Evolutionary conservation across 768 basidiomycete genomes (phyloP).

Genomic region (Leccinum fibrillosum): DNA sequence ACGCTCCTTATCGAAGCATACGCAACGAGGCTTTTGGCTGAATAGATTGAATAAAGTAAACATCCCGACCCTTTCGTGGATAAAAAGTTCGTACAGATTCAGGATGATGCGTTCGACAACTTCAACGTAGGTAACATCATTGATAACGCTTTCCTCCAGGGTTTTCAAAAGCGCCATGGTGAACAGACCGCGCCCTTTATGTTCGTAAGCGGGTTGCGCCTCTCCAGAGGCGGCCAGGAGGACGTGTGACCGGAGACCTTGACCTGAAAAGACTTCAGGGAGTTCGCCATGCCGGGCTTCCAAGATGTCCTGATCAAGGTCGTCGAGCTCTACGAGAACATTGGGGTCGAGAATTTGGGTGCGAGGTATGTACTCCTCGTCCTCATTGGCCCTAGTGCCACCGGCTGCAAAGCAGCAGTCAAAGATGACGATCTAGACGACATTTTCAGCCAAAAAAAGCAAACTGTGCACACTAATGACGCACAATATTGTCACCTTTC

Average conservation of each 20-base stretch:
- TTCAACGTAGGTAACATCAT: slow-evolving; percentile 24
- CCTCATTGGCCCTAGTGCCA: slow-evolving; percentile 22
- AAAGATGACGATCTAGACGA: slow-evolving; percentile 39
- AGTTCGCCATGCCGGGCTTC: slow-evolving; percentile 9
- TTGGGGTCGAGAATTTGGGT: not conserved
- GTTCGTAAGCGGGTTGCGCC: slow-evolving; percentile 31
- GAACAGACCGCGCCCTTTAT: slow-evolving; percentile 21
- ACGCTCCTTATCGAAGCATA: slow-evolving; percentile 20
- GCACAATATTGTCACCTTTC: slow-evolving; percentile 44
- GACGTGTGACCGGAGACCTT: slow-evolving; percentile 36
- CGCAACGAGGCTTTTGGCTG: slow-evolving; percentile 31
- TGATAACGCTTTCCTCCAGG: slow-evolving; percentile 3
- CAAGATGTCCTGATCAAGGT: slow-evolving; percentile 29
- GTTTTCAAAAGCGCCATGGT: slow-evolving; percentile 20
- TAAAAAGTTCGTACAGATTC: slow-evolving; percentile 1
- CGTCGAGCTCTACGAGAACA: not conserved
- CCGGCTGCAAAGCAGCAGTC: slow-evolving; percentile 46
- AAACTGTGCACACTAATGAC: slow-evolving; percentile 6
- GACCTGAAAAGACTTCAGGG: slow-evolving; percentile 21
- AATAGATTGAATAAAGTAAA: not conserved
- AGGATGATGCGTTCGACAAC: slow-evolving; percentile 14
- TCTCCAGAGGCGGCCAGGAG: slow-evolving; percentile 42
- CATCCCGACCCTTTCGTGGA: not conserved
- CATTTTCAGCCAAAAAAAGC: not conserved
- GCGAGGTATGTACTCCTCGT: slow-evolving; percentile 5